phyloP scores from a whole-genome alignment of 2,329 filamentous ascomycete genomes.

The Cordyceps cicadae region DNA sequence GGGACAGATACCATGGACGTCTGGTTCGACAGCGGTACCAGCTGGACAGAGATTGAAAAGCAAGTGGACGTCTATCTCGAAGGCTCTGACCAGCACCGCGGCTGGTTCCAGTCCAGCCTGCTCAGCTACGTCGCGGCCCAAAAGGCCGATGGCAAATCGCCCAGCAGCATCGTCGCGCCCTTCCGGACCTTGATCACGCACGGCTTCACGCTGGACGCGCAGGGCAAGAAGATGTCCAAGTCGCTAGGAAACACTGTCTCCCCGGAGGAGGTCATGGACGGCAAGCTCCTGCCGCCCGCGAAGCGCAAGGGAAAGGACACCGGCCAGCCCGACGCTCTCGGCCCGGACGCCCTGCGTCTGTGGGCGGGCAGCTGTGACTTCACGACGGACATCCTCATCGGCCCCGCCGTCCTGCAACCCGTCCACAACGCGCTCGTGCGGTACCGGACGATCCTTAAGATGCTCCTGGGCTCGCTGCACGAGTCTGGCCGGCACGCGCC shows the following conservation, averaged over 20 bases:
- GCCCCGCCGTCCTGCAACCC: slow-evolving; percentile 65
- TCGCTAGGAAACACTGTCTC: slow-evolving; percentile 83
- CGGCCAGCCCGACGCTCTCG: slow-evolving; percentile 57
- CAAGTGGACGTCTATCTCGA: slow-evolving; percentile 85
- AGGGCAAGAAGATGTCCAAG: slow-evolving; percentile 98
- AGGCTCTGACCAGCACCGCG: slow-evolving; percentile 90
- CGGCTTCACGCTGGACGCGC: slow-evolving; percentile 82
- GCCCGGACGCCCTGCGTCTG: slow-evolving; percentile 76
- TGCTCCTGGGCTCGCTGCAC: slow-evolving; percentile 71
- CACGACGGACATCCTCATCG: slow-evolving; percentile 77
- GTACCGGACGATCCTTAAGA: slow-evolving; percentile 82
- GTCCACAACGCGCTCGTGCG: slow-evolving; percentile 74
- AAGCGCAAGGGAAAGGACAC: slow-evolving; percentile 49
- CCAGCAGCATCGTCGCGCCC: slow-evolving; percentile 42
- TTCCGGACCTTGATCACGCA: slow-evolving; percentile 91
- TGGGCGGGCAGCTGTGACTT: slow-evolving; percentile 93
- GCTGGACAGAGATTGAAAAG: slow-evolving; percentile 59
- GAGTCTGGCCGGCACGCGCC: slow-evolving; percentile 41
- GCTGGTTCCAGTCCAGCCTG: slow-evolving; percentile 96
- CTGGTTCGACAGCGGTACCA: slow-evolving; percentile 97
- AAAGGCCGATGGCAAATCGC: slow-evolving; percentile 24
- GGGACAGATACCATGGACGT: slow-evolving; percentile 98
- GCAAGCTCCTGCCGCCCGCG: slow-evolving; percentile 63
- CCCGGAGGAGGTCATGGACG: slow-evolving; percentile 77
- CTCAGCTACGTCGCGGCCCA: slow-evolving; percentile 72